These are phyloP conservation scores for Dendrobium huoshanense DNA, from an alignment of 106 monocot genomes.

Conservation along the genomic window DNA sequence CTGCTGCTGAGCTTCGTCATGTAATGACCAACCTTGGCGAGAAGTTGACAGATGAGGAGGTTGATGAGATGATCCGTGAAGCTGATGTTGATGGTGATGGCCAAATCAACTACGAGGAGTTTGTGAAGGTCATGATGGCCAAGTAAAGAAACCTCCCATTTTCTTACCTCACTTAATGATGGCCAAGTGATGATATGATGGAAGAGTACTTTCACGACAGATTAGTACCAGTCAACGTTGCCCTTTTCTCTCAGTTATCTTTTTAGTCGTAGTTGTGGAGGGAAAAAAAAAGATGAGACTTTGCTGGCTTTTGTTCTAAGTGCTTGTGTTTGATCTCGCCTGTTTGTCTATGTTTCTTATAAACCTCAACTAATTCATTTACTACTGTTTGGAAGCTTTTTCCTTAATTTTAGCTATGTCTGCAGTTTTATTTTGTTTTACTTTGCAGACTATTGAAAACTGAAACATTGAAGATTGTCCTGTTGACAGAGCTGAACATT, in stretches of 20 bases:
- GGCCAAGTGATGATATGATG: not conserved
- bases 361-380: not conserved
- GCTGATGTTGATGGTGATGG: constrained; percentile 32
- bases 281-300: not conserved
- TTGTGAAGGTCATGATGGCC: constrained; percentile 30
- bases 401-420: not conserved
- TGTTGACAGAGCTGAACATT: not conserved
- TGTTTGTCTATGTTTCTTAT: not conserved
- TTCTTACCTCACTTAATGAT: not conserved
- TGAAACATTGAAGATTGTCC: not conserved
- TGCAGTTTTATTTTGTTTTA: not conserved
- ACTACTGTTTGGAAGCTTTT: not conserved
- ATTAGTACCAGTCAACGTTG: too few species aligned
- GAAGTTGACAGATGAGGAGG: constrained; percentile 19
- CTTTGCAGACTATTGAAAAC: not conserved
- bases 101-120: constrained; percentile 28
- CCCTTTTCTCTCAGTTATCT: not conserved
- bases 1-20: constrained; percentile 24
- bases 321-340: not conserved
- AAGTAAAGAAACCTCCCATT: constrained; percentile 4
- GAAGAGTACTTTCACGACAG: not conserved
- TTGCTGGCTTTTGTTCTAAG: not conserved
- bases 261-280: not conserved
- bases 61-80: constrained; percentile 27
- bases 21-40: constrained; percentile 29